Base-by-base conservation (phyloP, 805 yeast genomes). In the Candida cerambycidarum region DNA sequence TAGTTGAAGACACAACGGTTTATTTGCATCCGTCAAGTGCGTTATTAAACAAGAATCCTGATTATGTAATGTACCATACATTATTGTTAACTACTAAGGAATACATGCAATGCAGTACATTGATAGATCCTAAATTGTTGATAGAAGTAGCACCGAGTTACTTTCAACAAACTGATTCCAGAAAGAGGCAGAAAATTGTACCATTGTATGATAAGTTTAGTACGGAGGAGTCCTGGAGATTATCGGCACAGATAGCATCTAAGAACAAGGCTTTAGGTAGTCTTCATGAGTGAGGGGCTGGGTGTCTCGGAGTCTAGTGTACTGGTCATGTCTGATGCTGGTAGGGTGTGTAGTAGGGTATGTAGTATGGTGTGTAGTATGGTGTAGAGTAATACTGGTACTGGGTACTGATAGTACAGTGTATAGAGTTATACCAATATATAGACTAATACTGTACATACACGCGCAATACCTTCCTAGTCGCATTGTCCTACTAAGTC, bases 1-100 rank as follows among this genome's bases (percentile, higher is more conserved):
- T 85, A 10, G 70, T 80, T 10, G 90, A 85, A 48, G 78, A 79
- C 25, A 82, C 86, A 0, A 80, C 83, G 1, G 96, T 90, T 12
- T 79, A 76, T 44, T 75, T 92, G 45, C 97, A 92, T 59, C 99
- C 99, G 1, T 85, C 95, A 2, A 85, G 95, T 46, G 67, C 89
- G 3, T 60, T 92, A 14, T 79, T 75, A 56, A 75, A 76, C 12
- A 67, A 66, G 44, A 76, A 74, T 28, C 86, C 92, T 10, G 92
- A 85, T 46, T 88, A 87, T 63, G 84, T 89, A 34, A 61, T 92
- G 7, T 90, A 88, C 55, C 89, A 89, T 55, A 85, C 89, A 24
- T 71, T 89, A 41, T 77, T 89, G 23, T 71, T 89, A 50, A 92
- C 99, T 0, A 78, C 85, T 12, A 82, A 82, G 56, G 98, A 92